Percentiles rank a stretch among this genome's conserved stretches.
phyloP scores from a whole-genome alignment of 1,139 yeast species.

The Yamadazyma dushanensis region DNA sequence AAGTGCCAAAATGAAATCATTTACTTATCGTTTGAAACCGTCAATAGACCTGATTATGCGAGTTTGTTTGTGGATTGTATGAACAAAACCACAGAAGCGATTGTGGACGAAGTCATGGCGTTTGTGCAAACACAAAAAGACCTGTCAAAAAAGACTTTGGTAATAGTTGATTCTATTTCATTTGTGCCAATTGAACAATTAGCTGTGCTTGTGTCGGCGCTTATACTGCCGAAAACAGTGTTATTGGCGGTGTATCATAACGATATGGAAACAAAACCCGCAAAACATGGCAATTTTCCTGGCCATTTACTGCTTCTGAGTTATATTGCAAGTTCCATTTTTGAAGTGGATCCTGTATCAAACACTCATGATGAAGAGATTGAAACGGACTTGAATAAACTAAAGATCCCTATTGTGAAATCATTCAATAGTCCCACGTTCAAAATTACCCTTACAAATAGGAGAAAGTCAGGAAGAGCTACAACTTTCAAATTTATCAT shows the following conservation, averaged over 20 bases:
- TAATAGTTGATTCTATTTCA: conserved; percentile 71
- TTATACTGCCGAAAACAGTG: conserved; percentile 55
- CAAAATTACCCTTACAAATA: conserved; percentile 55
- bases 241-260: conserved; percentile 65
- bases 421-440: conserved; percentile 49
- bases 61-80: conserved; percentile 51
- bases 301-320: conserved; percentile 48
- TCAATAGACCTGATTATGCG: conserved; percentile 50
- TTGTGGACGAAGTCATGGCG: conserved; percentile 24
- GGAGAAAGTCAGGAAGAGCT: conserved; percentile 85
- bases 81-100: conserved; percentile 20
- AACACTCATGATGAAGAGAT: conserved; percentile 45
- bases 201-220: conserved; percentile 51
- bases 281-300: conserved; percentile 45
- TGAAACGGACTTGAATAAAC: conserved; percentile 38
- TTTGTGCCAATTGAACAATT: conserved; percentile 50
- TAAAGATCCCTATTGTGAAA: conserved; percentile 47
- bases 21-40: conserved; percentile 66
- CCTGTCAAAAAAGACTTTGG: conserved; percentile 26
- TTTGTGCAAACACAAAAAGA: neutral
- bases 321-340: conserved; percentile 71
- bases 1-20: conserved; percentile 19
- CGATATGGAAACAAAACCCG: conserved; percentile 23
- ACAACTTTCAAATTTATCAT: conserved; percentile 55
- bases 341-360: conserved; percentile 53